A percentile compares a stretch with the other conserved stretches of the same genome.
Evolutionary conservation across 2,329 filamentous ascomycete species (phyloP).

Genomic region (Tolypocladium capitatum): DNA sequence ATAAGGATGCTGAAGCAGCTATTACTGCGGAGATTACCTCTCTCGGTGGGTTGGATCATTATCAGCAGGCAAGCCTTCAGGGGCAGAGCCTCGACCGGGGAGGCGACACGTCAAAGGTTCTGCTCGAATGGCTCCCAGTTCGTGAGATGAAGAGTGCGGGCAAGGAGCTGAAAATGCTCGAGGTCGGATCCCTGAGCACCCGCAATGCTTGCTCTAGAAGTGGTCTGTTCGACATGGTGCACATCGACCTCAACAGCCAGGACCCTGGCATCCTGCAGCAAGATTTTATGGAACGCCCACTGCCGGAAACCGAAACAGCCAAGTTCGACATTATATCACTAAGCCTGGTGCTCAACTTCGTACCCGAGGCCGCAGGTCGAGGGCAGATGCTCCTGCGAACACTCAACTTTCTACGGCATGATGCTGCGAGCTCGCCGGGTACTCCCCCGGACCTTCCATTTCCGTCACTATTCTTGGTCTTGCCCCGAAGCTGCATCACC

Average conservation of each 20-base stretch:
- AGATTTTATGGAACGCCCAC: conserved; percentile 82
- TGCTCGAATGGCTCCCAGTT: conserved; percentile 47
- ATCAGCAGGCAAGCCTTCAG: conserved; percentile 56
- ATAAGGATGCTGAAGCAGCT: conserved; percentile 29
- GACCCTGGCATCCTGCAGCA: conserved; percentile 69
- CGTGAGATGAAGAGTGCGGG: conserved; percentile 12
- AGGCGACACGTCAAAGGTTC: conserved; percentile 50
- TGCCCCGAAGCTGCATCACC: conserved; percentile 74
- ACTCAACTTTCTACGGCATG: conserved; percentile 48
- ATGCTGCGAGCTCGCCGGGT: conserved; percentile 4
- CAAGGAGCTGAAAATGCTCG: conserved; percentile 52
- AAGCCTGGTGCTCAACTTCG: conserved; percentile 88
- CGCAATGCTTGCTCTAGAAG: conserved; percentile 73
- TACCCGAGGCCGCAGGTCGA: conserved; percentile 59
- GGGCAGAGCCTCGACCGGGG: conserved; percentile 53
- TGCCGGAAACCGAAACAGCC: conserved; percentile 48
- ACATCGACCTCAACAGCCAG: conserved; percentile 87
- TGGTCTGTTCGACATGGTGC: conserved; percentile 55
- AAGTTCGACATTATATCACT: conserved; percentile 83
- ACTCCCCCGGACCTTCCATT: conserved; percentile 27
- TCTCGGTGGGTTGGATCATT: conserved; percentile 47
- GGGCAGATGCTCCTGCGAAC: conserved; percentile 79
- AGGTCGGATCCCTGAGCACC: conserved; percentile 78
- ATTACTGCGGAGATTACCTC: conserved; percentile 40
- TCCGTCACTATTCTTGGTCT: conserved; percentile 72